Conservation (phyloP, 306 rosid species). For the Luffa aegyptiaca region DNA sequence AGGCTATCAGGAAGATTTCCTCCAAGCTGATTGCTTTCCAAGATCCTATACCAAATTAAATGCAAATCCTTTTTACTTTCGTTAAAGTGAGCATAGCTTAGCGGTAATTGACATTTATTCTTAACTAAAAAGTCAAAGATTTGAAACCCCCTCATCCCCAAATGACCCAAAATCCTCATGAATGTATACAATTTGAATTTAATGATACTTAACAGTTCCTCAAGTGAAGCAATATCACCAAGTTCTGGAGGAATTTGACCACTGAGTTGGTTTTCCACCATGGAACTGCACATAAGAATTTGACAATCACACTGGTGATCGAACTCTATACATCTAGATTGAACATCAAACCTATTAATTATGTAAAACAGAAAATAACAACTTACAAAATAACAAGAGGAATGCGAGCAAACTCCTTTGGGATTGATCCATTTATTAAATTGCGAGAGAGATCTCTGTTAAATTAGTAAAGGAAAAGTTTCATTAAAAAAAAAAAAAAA, state of each 20-base stretch:
- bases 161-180: too few relatives aligned
- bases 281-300: slow-evolving; percentile 24
- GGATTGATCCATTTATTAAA: slow-evolving; percentile 52
- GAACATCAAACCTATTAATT: neutral
- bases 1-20: slow-evolving; percentile 50
- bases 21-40: slow-evolving; percentile 42
- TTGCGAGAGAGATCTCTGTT: slow-evolving; percentile 58
- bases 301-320: neutral
- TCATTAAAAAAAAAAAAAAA: too few relatives aligned
- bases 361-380: too few relatives aligned
- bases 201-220: slow-evolving; percentile 13
- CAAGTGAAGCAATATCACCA: slow-evolving; percentile 38
- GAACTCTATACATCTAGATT: neutral
- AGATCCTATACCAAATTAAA: slow-evolving; percentile 10
- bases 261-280: slow-evolving; percentile 49
- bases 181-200: too few relatives aligned
- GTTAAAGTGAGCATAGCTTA: too few relatives aligned
- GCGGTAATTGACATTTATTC: too few relatives aligned
- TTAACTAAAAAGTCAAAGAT: too few relatives aligned
- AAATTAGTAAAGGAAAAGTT: neutral
- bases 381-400: slow-evolving; percentile 36
- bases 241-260: slow-evolving; percentile 53
- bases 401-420: slow-evolving; percentile 24
- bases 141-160: too few relatives aligned
- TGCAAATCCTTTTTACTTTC: too few relatives aligned